Percentiles rank a stretch among this genome's conserved stretches.
Conservation (phyloP, 148 eudicot species). For the Oxyria digyna region DNA sequence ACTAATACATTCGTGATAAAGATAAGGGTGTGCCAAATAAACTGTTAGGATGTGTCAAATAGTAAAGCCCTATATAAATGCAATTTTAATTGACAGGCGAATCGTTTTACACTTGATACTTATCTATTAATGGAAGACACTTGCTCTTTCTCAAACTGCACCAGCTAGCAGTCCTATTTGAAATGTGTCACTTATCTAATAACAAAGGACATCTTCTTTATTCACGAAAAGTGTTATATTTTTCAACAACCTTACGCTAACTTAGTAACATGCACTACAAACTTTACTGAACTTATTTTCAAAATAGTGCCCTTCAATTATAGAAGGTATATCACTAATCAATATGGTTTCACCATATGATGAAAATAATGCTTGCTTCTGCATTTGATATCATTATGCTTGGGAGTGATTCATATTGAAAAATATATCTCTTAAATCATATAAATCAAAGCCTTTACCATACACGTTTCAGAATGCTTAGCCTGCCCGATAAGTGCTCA, state of each 20-base stretch:
- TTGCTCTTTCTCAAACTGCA: too few relatives aligned
- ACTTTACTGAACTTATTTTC: not conserved
- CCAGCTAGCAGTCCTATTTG: too few relatives aligned
- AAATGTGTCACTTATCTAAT: too few relatives aligned
- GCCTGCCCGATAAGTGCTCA: constrained; percentile 23
- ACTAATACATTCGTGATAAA: too few relatives aligned
- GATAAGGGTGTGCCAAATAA: too few relatives aligned
- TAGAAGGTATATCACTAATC: not conserved
- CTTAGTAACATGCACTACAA: not conserved
- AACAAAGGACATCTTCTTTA: too few relatives aligned
- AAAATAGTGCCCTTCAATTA: not conserved
- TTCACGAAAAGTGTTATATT: not conserved
- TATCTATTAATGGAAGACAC: too few relatives aligned
- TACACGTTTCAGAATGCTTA: constrained; percentile 12
- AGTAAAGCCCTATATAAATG: too few relatives aligned
- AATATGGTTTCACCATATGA: not conserved
- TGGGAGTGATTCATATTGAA: not conserved
- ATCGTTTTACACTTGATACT: too few relatives aligned
- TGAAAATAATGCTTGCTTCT: not conserved
- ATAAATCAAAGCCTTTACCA: too few relatives aligned
- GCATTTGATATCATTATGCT: not conserved
- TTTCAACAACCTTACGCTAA: not conserved
- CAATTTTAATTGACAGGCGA: too few relatives aligned
- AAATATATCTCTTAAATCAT: constrained; percentile 5
- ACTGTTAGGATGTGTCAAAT: too few relatives aligned